phyloP scores from a whole-genome alignment of 805 yeast species.

The Cyberlindnera maclurae region DNA sequence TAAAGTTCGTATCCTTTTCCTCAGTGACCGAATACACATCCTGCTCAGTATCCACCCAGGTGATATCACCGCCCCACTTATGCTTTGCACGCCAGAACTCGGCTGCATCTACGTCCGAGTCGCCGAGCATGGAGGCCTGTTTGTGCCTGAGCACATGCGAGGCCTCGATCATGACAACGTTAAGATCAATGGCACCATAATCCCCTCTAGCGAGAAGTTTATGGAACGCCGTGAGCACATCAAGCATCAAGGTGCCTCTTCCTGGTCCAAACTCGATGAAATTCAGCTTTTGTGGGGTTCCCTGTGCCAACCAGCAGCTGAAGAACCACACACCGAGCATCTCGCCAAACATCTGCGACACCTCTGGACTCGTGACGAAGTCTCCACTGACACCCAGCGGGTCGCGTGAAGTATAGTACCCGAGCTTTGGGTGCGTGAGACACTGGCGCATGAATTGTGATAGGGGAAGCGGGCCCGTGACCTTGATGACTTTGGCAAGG shows the following conservation, averaged over 20 bases:
- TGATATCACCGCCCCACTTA: conserved; percentile 43
- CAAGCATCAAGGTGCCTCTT: conserved; percentile 69
- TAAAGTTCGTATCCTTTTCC: conserved; percentile 41
- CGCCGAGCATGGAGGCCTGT: conserved; percentile 32
- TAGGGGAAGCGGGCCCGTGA: conserved; percentile 72
- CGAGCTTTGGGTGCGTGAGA: conserved; percentile 66
- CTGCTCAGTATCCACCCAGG: conserved; percentile 56
- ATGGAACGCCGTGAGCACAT: conserved; percentile 44
- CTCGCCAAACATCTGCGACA: conserved; percentile 83
- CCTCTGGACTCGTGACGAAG: conserved; percentile 81
- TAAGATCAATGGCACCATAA: conserved; percentile 23
- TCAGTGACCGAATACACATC: conserved; percentile 28
- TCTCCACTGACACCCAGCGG: conserved; percentile 69
- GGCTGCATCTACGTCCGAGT: conserved; percentile 29
- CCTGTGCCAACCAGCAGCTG: conserved; percentile 51
- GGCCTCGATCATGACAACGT: conserved; percentile 60
- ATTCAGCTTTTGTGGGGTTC: conserved; percentile 40
- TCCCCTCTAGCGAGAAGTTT: conserved; percentile 26
- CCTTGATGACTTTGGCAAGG: conserved; percentile 26
- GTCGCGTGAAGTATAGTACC: conserved; percentile 72
- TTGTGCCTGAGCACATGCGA: conserved; percentile 53
- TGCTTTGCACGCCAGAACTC: conserved; percentile 13
- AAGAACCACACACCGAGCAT: conserved; percentile 70
- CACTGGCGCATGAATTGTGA: conserved; percentile 78
- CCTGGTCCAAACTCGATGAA: conserved; percentile 84